Evolutionary conservation across 169 alveolate genomes (phyloP), one percentile per base, ranked within the genome.

Genomic region (Amoebophrya sp.): DNA sequence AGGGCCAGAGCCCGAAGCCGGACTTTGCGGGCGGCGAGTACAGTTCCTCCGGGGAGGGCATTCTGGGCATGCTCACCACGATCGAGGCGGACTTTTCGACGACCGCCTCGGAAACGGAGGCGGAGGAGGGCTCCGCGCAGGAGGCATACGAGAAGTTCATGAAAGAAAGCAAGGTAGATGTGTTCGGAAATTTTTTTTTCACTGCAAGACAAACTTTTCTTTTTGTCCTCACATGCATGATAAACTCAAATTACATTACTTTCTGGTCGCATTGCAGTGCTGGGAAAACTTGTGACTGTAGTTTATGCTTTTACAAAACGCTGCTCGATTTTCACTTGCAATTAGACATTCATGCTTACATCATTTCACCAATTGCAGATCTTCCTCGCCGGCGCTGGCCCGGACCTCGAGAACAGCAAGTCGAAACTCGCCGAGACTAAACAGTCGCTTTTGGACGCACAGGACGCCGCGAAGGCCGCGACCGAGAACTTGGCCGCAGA

Each of bases 121-220:
- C 83, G 32, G 83, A 66, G 18, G 83, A 66, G 38, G 29, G 38
- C 39, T 25, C 83, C 35, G 83, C 83, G 83, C 83, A 66, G 32
- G 83, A 66, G 32, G 18, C 32, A 2, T 66, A 66, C 83, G 83
- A 66, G 32, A 66, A 66, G 35, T 66, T 66, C 83, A 66, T 66
- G 83, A 66, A 66, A 25, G 83, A 66, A n/a, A 66, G 83, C 83
- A 66, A 66, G 83, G 83, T 66, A 66, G 1, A 66, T n/a, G n/a
- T n/a, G n/a, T n/a, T n/a, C n/a, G n/a, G n/a, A n/a, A n/a, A n/a
- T n/a, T n/a, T n/a, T n/a, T n/a, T n/a, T n/a, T n/a, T n/a, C n/a
- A n/a, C n/a, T n/a, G n/a, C n/a, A n/a, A n/a, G n/a, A n/a, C n/a
- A n/a, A n/a, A n/a, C n/a, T n/a, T n/a, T n/a, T n/a, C n/a, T n/a